Base-by-base conservation (phyloP, 352 stramenopile genomes). In the Pythium scleroteichum region DNA sequence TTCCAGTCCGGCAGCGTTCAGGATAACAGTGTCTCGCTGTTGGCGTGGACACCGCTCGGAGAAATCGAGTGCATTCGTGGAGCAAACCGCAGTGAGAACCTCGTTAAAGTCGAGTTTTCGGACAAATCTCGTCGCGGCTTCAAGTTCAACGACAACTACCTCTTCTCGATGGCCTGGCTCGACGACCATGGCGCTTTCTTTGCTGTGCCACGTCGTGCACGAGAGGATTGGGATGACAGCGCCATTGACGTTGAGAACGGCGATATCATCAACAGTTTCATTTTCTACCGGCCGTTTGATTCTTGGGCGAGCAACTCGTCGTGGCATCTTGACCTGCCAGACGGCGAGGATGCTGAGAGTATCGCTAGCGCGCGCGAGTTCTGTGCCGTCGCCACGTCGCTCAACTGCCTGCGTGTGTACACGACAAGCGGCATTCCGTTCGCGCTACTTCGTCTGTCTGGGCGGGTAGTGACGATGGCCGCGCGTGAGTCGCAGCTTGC, bases 91-190 rank as follows among this genome's bases (percentile, higher is more conserved):
- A 82, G 76, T 26, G 80, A 90, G 50, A 80, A 90, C 68, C 66
- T 95, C 6, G 73, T 95, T 19, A 90, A 91, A 56, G 80, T 95
- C 33, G 79, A 87, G 53, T 95, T 95, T 40, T 59, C 72, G 0
- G 85, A 95, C 75, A 95, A 92, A 39, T 81, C 78, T 42, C 82
- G 81, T 5, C 85, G 85, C 52, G 84, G 82, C 0, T 92, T 95
- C 64, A 95, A 93, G 69, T 91, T 95, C 51, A 85, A 75, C 55
- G 85, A 95, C 62, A 89, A 87, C 54, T 92, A 93, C 57, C 72
- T 87, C 57, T 92, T 93, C 57, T 82, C 77, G 2, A 89, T 95
- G 75, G 85, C 79, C 1, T 76, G 71, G 47, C 61, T 95, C 24
- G 85, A 89, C 45, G 66, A 87, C 42, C 69, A 86, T 45, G 85